Conservation (phyloP, 1,284 basidiomycete species). For the Tranzscheliella williamsii region DNA sequence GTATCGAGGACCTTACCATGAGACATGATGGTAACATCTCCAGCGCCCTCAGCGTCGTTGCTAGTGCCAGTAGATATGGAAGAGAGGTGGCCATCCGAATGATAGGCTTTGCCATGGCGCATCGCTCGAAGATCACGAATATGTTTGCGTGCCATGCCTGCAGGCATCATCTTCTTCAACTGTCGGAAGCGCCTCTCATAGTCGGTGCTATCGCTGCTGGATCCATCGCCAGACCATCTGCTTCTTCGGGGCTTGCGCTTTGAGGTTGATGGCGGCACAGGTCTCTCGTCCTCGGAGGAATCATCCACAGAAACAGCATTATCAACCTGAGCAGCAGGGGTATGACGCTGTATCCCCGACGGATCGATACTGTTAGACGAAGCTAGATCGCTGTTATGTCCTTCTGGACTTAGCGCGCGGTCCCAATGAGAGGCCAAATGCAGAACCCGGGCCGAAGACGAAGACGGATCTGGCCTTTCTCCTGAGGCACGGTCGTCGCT, state of each 20-base stretch:
- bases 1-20: neutral
- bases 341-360: too few species aligned
- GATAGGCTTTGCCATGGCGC: constrained; percentile 54
- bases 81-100: constrained; percentile 42
- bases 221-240: constrained; percentile 31
- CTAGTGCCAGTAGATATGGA: constrained; percentile 14
- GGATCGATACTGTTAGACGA: too few species aligned
- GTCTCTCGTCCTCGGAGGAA: constrained; percentile 30
- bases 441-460: too few species aligned
- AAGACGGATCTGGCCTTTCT: too few species aligned
- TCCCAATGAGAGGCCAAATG: too few species aligned
- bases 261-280: neutral
- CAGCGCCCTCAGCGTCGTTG: neutral
- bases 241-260: constrained; percentile 16
- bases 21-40: neutral
- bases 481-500: too few species aligned
- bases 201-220: constrained; percentile 46
- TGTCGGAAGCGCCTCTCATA: constrained; percentile 54
- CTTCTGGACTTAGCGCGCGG: too few species aligned
- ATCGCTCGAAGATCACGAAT: constrained; percentile 56
- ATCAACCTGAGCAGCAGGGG: too few species aligned
- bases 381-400: too few species aligned
- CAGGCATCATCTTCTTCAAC: constrained; percentile 58
- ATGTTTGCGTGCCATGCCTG: constrained; percentile 50
- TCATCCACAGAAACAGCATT: constrained; percentile 8